phyloP scores from a whole-genome alignment of 1,284 basidiomycete genomes.

The Schizophyllum amplum region DNA sequence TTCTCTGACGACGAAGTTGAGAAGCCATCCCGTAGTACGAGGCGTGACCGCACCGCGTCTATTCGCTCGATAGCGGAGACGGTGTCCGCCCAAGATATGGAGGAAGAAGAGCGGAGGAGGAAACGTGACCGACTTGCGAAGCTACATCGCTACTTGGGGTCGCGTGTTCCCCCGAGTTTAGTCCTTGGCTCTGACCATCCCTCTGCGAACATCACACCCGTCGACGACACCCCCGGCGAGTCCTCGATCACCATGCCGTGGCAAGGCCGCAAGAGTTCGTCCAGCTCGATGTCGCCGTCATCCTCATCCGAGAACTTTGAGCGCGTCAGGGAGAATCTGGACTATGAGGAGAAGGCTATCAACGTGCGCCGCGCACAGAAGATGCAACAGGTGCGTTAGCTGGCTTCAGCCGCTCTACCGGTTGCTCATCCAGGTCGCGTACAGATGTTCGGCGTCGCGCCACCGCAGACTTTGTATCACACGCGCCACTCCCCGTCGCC shows the following conservation, averaged over 20 bases:
- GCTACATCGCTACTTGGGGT: conserved; percentile 74
- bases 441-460: conserved; percentile 72
- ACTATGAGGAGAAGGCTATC: conserved; percentile 63
- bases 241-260: no score
- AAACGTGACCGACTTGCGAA: conserved; percentile 70
- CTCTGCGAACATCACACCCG: conserved; percentile 18
- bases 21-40: conserved; percentile 19
- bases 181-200: conserved; percentile 40
- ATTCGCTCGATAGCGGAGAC: conserved; percentile 40
- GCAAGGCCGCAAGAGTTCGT: conserved; percentile 32
- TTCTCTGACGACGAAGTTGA: conserved; percentile 51
- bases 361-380: conserved; percentile 72
- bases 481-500: conserved; percentile 34
- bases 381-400: conserved; percentile 66
- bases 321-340: conserved; percentile 57
- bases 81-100: conserved; percentile 41
- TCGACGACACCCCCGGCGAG: no score
- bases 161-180: conserved; percentile 61
- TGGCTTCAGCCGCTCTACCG: conserved; percentile 2
- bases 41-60: conserved; percentile 11
- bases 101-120: conserved; percentile 51
- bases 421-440: neutral
- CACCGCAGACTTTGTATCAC: conserved; percentile 67
- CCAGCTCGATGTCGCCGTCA: conserved; percentile 11
- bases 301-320: conserved; percentile 50